Evolutionary conservation across 1,284 basidiomycete species (phyloP).

Genomic region (Pseudozyma thailandica): DNA sequence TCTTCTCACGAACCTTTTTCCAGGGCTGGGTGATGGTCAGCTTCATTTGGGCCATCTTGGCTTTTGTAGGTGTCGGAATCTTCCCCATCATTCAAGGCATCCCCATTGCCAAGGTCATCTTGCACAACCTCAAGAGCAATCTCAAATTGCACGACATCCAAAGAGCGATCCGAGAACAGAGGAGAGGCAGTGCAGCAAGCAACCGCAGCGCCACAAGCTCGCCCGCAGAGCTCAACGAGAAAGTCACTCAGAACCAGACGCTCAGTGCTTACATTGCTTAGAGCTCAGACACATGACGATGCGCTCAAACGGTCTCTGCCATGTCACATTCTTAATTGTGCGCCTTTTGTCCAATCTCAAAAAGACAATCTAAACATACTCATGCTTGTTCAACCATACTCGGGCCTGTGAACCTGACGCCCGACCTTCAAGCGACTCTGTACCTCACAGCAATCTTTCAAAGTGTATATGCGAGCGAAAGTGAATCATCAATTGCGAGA

Average conservation of each 20-base stretch:
- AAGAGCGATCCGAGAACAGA: neutral
- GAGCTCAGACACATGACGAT: neutral
- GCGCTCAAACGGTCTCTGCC: no score
- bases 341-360: no score
- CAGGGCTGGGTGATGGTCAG: constrained; percentile 62
- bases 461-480: neutral
- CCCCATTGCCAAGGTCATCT: constrained; percentile 39
- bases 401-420: no score
- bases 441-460: neutral
- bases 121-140: constrained; percentile 20
- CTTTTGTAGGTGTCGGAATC: constrained; percentile 56
- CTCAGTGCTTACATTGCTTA: constrained; percentile 20
- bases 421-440: no score
- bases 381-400: no score
- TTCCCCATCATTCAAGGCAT: constrained; percentile 60
- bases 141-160: neutral
- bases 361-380: no score
- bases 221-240: constrained; percentile 3
- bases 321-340: no score
- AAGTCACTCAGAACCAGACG: constrained; percentile 1
- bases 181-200: constrained; percentile 1
- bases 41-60: constrained; percentile 61
- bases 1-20: constrained; percentile 63
- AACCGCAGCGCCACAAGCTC: constrained; percentile 1
- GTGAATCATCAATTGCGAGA: neutral